Conservation (phyloP, 768 basidiomycete genomes). For the Mycena capillaripes region DNA sequence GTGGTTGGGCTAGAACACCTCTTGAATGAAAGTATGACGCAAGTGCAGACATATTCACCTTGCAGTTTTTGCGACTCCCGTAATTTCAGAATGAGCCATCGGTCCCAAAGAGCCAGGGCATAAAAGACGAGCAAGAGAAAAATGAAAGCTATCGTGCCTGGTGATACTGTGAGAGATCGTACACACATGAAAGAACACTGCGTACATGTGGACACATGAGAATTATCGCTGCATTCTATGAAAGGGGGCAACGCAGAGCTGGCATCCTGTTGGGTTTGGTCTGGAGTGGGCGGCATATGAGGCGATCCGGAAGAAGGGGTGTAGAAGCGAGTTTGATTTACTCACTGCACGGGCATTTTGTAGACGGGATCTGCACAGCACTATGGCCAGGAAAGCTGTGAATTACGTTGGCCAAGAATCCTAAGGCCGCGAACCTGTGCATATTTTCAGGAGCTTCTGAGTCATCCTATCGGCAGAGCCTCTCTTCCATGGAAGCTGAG, state of each 20-base stretch:
- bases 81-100: slow-evolving; percentile 49
- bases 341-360: slow-evolving; percentile 1
- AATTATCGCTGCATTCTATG: slow-evolving; percentile 18
- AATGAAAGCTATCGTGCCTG: slow-evolving; percentile 45
- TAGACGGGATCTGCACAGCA: slow-evolving; percentile 13
- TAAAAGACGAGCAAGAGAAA: slow-evolving; percentile 50
- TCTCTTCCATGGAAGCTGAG: not conserved
- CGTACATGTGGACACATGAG: slow-evolving; percentile 10
- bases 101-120: slow-evolving; percentile 53
- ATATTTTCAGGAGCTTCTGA: not conserved
- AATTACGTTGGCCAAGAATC: not conserved
- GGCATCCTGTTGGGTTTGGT: not conserved
- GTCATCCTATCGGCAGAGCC: not conserved
- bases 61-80: slow-evolving; percentile 41
- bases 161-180: not conserved
- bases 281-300: slow-evolving; percentile 13
- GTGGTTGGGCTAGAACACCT: not conserved
- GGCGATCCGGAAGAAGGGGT: not conserved
- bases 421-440: not conserved
- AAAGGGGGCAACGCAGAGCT: not conserved
- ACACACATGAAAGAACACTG: not conserved
- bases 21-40: not conserved
- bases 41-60: not conserved
- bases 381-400: slow-evolving; percentile 2
- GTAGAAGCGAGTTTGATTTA: not conserved